Conservation (phyloP, 768 basidiomycete genomes). For the Gelatoporia subvermispora region DNA sequence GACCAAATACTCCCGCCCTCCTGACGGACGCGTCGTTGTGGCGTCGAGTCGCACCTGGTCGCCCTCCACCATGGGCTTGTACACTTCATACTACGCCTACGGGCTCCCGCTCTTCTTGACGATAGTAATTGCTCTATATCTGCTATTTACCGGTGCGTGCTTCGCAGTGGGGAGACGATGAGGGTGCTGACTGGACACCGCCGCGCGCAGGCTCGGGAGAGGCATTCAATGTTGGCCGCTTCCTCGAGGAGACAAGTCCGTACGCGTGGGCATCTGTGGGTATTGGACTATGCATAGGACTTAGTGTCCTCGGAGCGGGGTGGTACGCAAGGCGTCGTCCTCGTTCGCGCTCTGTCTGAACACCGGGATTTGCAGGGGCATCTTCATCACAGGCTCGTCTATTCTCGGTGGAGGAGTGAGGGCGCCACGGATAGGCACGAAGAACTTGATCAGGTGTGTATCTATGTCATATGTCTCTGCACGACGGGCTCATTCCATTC, state of each 20-base stretch:
- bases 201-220: constrained; percentile 67
- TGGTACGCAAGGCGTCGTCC: constrained; percentile 58
- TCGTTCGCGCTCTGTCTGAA: neutral
- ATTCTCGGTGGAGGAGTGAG: constrained; percentile 95
- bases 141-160: constrained; percentile 80
- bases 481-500: neutral
- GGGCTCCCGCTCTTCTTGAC: constrained; percentile 65
- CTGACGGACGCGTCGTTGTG: too few species aligned
- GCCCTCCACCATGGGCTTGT: constrained; percentile 25
- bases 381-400: constrained; percentile 94
- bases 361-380: constrained; percentile 64
- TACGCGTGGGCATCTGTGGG: constrained; percentile 91
- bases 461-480: neutral
- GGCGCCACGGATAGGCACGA: constrained; percentile 89
- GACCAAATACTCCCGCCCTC: constrained; percentile 3
- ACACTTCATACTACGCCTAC: constrained; percentile 52
- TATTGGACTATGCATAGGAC: constrained; percentile 87
- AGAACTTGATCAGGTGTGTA: constrained; percentile 90
- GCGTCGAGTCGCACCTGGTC: too few species aligned
- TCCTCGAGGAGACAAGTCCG: constrained; percentile 90
- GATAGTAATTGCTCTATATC: constrained; percentile 71
- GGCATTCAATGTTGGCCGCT: constrained; percentile 90
- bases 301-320: constrained; percentile 92
- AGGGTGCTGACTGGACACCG: neutral
- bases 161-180: neutral